Conservation (phyloP, 352 stramenopile genomes). For the Globisporangium cylindrosporum region DNA sequence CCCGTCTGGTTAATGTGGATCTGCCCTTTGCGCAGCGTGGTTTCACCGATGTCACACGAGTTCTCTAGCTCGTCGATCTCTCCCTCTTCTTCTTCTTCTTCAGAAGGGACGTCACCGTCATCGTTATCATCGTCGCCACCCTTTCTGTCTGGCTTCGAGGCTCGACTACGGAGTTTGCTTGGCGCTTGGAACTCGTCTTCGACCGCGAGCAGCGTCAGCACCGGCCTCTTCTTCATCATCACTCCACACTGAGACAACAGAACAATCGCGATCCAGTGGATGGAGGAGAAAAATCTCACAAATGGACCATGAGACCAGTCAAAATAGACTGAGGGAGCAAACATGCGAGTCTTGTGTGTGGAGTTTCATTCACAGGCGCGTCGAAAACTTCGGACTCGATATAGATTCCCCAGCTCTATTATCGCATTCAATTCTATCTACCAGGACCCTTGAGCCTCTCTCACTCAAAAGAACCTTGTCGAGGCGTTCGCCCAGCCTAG, state of each 20-base stretch:
- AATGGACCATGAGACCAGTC: not conserved
- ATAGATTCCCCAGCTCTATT: not conserved
- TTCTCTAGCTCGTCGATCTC: slow-evolving; percentile 49
- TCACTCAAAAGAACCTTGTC: not conserved
- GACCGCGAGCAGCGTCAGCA: slow-evolving; percentile 18
- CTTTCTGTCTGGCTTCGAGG: slow-evolving; percentile 12
- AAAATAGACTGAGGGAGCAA: not conserved
- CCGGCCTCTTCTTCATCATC: slow-evolving; percentile 19
- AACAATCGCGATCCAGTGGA: not conserved
- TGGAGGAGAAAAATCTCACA: not conserved
- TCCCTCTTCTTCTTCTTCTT: slow-evolving; percentile 16
- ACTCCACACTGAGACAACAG: not conserved
- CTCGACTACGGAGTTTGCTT: slow-evolving; percentile 5
- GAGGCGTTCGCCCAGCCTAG: not conserved
- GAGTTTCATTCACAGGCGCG: not conserved
- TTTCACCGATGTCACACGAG: slow-evolving; percentile 76
- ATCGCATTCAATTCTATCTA: not conserved
- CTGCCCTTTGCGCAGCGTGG: slow-evolving; percentile 56
- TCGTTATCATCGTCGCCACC: slow-evolving; percentile 9
- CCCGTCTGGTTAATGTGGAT: slow-evolving; percentile 65
- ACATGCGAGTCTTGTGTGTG: not conserved
- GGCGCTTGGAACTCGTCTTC: slow-evolving; percentile 21
- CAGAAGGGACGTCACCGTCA: slow-evolving; percentile 2
- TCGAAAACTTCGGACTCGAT: not conserved
- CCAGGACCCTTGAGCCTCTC: not conserved